Conservation (phyloP, 2,329 filamentous ascomycete genomes). For the Thelonectria blattea region DNA sequence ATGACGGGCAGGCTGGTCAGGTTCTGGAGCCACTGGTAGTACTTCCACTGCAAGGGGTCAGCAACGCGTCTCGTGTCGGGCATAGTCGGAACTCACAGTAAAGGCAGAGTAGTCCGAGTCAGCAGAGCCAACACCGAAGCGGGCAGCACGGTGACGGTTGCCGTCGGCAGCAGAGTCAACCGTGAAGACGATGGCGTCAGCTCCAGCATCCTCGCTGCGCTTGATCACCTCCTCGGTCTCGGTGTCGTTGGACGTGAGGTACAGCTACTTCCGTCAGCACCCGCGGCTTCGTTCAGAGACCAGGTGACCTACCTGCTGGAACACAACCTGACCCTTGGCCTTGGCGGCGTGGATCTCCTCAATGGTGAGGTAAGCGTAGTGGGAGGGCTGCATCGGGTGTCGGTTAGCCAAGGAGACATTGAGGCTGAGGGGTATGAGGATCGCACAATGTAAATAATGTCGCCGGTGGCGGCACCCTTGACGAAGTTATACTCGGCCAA, state of each 20-base stretch:
- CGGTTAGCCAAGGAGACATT: neutral
- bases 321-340: constrained; percentile 45
- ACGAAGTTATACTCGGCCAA: constrained; percentile 57
- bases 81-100: constrained; percentile 21
- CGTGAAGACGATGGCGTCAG: constrained; percentile 47
- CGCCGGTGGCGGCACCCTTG: constrained; percentile 53
- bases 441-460: constrained; percentile 56
- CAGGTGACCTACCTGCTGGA: constrained; percentile 42
- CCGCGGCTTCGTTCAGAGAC: neutral
- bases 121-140: constrained; percentile 47
- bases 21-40: constrained; percentile 44
- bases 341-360: constrained; percentile 48
- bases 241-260: constrained; percentile 42
- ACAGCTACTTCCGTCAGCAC: constrained; percentile 27
- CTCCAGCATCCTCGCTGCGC: constrained; percentile 42
- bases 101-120: constrained; percentile 36
- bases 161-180: constrained; percentile 48
- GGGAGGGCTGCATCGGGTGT: constrained; percentile 38
- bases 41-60: constrained; percentile 40
- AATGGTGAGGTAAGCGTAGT: constrained; percentile 43
- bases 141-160: constrained; percentile 49
- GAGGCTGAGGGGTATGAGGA: no score
- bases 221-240: constrained; percentile 41
- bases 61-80: neutral
- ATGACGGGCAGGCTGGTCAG: constrained; percentile 48